These are phyloP conservation scores for Cladophialophora psammophila DNA, from an alignment of 2,329 filamentous ascomycete species.

Conservation along the genomic window DNA sequence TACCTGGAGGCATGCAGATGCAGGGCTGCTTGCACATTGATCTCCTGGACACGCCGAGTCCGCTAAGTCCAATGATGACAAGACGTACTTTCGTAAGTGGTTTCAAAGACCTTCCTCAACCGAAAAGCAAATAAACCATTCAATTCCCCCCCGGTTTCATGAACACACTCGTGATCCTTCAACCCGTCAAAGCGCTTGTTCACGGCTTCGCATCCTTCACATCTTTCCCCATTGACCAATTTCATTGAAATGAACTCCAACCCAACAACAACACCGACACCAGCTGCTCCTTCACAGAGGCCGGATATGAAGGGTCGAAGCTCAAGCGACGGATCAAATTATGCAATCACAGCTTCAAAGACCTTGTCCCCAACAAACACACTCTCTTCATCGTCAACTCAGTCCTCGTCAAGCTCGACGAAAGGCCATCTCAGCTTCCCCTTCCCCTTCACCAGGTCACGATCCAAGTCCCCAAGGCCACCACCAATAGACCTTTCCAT, in stretches of 20 bases:
- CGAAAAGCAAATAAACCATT: background rate
- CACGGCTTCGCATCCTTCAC: background rate
- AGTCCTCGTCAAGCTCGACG: background rate
- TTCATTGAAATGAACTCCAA: background rate
- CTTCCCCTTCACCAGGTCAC: slow-evolving; percentile 14
- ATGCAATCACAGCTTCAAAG: background rate
- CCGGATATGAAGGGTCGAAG: slow-evolving; percentile 17
- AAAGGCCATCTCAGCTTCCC: slow-evolving; percentile 9
- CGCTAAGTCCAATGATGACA: background rate
- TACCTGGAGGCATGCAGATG: background rate
- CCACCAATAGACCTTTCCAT: slow-evolving; percentile 5
- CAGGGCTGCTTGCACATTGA: background rate
- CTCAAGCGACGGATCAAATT: slow-evolving; percentile 8
- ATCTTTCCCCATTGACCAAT: background rate
- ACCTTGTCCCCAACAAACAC: slow-evolving; percentile 14
- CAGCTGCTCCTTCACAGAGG: background rate
- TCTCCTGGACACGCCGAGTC: background rate
- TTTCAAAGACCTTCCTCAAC: background rate
- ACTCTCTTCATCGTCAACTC: slow-evolving; percentile 16
- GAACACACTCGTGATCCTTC: background rate
- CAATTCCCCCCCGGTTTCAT: background rate
- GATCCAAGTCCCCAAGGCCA: slow-evolving; percentile 18
- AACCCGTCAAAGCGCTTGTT: background rate
- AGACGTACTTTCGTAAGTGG: background rate
- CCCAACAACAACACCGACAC: background rate